These are phyloP conservation scores for Baeospora myosura DNA, from an alignment of 1,284 basidiomycete species.

Conservation along the genomic window DNA sequence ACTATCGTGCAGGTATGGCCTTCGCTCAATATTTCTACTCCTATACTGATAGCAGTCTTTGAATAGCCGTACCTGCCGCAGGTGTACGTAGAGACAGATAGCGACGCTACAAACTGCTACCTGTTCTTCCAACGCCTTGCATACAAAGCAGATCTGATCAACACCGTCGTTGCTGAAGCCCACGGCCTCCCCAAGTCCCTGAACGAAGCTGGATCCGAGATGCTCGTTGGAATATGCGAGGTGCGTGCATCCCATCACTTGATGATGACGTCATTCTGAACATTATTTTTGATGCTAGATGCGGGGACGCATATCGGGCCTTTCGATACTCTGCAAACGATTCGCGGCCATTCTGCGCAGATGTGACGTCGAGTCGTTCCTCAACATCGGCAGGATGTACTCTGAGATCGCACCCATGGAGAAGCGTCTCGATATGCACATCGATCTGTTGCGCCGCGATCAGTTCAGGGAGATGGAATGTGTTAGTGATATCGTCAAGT, in stretches of 20 bases:
- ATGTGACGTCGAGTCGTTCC: constrained; percentile 77
- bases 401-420: constrained; percentile 85
- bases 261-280: neutral
- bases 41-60: neutral
- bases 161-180: constrained; percentile 69
- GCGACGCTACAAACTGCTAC: constrained; percentile 80
- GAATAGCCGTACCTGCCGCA: constrained; percentile 77
- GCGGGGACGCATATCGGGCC: constrained; percentile 70
- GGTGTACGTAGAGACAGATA: constrained; percentile 79
- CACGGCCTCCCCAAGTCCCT: constrained; percentile 81
- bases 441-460: constrained; percentile 76
- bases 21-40: neutral
- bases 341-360: constrained; percentile 76
- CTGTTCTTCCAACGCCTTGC: constrained; percentile 87
- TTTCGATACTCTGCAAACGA: constrained; percentile 79
- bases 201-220: constrained; percentile 72
- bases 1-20: constrained; percentile 53
- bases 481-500: constrained; percentile 83
- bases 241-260: constrained; percentile 30
- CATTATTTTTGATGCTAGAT: constrained; percentile 39
- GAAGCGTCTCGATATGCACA: constrained; percentile 85
- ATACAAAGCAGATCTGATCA: constrained; percentile 81
- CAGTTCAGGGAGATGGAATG: constrained; percentile 92
- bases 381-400: constrained; percentile 78
- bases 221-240: constrained; percentile 85